Conservation (phyloP, 306 rosid genomes). For the Spatholobus suberectus region DNA sequence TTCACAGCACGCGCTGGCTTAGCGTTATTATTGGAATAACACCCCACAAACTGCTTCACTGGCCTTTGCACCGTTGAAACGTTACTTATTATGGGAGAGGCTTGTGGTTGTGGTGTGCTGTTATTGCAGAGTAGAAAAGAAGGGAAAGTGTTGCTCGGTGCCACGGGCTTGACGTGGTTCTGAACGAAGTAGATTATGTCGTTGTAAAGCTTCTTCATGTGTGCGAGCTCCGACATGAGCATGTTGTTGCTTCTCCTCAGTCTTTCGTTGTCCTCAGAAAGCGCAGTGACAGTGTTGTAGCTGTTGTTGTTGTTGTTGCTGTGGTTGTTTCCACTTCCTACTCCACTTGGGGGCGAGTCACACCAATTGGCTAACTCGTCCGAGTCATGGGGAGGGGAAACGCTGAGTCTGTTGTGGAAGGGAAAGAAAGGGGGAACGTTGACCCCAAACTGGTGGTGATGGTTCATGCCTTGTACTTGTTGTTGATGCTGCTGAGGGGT, state of each 20-base stretch:
- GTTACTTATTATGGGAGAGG: neutral
- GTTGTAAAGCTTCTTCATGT: slow-evolving; percentile 83
- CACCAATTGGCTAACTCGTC: slow-evolving; percentile 80
- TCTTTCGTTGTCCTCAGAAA: slow-evolving; percentile 87
- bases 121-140: slow-evolving; percentile 50
- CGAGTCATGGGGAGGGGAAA: slow-evolving; percentile 81
- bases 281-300: slow-evolving; percentile 58
- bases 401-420: slow-evolving; percentile 56
- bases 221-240: slow-evolving; percentile 79
- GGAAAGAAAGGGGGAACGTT: slow-evolving; percentile 63
- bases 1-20: slow-evolving; percentile 49
- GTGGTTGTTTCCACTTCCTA: slow-evolving; percentile 17
- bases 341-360: slow-evolving; percentile 67
- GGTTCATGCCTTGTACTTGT: slow-evolving; percentile 26
- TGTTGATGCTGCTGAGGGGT: slow-evolving; percentile 82
- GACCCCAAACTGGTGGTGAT: slow-evolving; percentile 49
- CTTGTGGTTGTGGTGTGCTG: neutral
- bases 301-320: neutral
- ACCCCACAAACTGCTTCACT: slow-evolving; percentile 55
- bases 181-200: slow-evolving; percentile 90
- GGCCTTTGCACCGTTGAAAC: slow-evolving; percentile 47
- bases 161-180: slow-evolving; percentile 83
- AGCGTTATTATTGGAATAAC: slow-evolving; percentile 34
- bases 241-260: slow-evolving; percentile 79
- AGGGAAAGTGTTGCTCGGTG: slow-evolving; percentile 74